Conservation (phyloP, 2,329 filamentous ascomycete species). For the Aspergillus intermedius region DNA sequence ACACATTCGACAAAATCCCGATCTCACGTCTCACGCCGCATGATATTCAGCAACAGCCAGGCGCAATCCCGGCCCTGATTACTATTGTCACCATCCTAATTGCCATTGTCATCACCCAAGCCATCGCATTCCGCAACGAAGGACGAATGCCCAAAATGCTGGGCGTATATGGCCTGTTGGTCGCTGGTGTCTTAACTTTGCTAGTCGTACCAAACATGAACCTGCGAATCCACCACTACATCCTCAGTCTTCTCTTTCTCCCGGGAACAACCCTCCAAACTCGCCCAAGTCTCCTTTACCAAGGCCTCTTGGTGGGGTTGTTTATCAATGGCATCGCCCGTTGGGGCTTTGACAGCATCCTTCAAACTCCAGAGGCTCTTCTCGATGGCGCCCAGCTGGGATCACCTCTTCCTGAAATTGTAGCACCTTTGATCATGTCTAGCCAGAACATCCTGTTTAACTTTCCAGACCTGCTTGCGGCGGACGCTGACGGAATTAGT, state of each 20-base stretch:
- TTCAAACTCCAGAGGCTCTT: conserved; percentile 51
- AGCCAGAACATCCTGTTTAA: conserved; percentile 30
- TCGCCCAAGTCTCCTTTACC: conserved; percentile 52
- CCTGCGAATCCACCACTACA: conserved; percentile 59
- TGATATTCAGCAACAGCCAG: conserved; percentile 55
- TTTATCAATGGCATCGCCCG: conserved; percentile 59
- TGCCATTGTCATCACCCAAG: conserved; percentile 49
- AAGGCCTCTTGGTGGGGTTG: conserved; percentile 55
- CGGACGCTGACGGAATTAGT: conserved; percentile 51
- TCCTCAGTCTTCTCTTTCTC: conserved; percentile 52
- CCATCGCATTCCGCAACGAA: conserved; percentile 51
- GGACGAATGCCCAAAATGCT: conserved; percentile 45
- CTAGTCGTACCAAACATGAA: conserved; percentile 52
- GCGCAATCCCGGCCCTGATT: conserved; percentile 52
- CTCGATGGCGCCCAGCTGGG: conserved; percentile 31
- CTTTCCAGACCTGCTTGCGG: conserved; percentile 25
- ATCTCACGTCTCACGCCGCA: conserved; percentile 57
- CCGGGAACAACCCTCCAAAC: conserved; percentile 56
- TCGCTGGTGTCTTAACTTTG: conserved; percentile 38
- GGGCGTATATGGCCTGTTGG: conserved; percentile 43
- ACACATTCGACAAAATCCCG: conserved; percentile 58
- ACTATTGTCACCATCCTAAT: conserved; percentile 47
- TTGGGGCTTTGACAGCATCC: conserved; percentile 57
- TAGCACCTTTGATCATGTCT: conserved; percentile 12
- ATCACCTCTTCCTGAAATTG: conserved; percentile 26